phyloP scores from a whole-genome alignment of 345 rosid species.

The rapeseed (Brassica napus) region DNA sequence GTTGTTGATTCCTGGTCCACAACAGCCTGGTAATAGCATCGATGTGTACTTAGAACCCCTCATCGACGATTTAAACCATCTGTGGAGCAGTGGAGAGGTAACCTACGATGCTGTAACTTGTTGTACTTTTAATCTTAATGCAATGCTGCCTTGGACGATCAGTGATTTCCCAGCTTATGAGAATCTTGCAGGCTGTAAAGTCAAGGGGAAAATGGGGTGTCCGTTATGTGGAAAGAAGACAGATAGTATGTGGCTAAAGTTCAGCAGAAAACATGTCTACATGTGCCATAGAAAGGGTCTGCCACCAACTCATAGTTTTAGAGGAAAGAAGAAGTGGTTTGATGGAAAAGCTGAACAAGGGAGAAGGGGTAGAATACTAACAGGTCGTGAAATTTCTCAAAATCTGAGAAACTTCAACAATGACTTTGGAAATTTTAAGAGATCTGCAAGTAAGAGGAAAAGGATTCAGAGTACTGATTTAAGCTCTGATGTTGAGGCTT shows the following conservation, averaged over 20 bases:
- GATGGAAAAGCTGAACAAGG: background rate
- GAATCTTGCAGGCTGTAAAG: background rate
- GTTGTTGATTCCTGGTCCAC: background rate
- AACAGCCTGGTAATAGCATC: background rate
- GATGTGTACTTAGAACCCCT: background rate
- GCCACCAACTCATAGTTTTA: background rate
- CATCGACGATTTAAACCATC: background rate
- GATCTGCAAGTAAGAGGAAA: background rate
- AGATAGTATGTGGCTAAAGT: background rate
- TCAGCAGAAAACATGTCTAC: background rate
- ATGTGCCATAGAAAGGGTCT: background rate
- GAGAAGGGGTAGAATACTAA: background rate
- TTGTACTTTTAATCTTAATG: background rate
- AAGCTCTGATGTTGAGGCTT: background rate
- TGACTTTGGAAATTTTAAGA: background rate
- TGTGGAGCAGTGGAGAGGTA: background rate
- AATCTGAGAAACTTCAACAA: background rate
- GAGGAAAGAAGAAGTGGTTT: background rate
- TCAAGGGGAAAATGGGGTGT: background rate
- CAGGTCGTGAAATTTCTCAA: background rate
- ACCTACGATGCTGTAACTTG: background rate
- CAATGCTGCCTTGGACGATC: background rate
- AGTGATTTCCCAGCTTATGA: background rate
- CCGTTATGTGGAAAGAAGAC: background rate
- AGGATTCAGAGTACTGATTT: background rate